Base-by-base conservation (phyloP, 805 yeast genomes). In the Pichia membranifaciens region DNA sequence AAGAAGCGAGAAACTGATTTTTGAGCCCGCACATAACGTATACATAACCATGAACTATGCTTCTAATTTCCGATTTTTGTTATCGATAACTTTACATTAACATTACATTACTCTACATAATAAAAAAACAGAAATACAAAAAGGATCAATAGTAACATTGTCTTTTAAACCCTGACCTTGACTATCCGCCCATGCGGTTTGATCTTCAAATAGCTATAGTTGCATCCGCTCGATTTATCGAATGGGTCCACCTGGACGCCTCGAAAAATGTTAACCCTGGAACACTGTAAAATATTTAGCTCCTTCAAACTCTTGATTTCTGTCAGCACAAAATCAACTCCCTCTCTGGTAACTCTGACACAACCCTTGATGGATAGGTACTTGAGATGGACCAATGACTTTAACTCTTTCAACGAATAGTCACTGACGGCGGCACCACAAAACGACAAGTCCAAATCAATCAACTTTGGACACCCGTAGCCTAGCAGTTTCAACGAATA, bases 401-500 rank as follows among this genome's bases (percentile, higher is more conserved):
- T 78, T 9, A 85, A 71, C 0, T 83, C 75, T 33, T 78, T 71
- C 35, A 84, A 60, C 1, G 88, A 79, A 16, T 81, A 73, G 56
- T 85, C 91, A 57, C 87, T 80, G 5, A 85, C 88, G 1, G 91
- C 90, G 28, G 84, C 75, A 4, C 91, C 91, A 64, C 91, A 85
- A 57, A 83, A 85, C 9, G 87, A 79, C 31, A 84, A 60, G 54
- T 82, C 82, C 51, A 85, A 64, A 18, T 65, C 61, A 38, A 69
- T 61, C 49, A 85, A 61, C 6, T 69, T 61, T 42, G 77, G 81
- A 57, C 88, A 83, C n/a, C 86, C 84, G 16, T 81, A 65, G 51
- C 84, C 74, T 18, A 85, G 61, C 2, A 82, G 78, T 53, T 84
- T 87, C 23, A 85, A 68, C 2, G 90, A 73, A 34, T 77, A 72